These are phyloP conservation scores for Rhizopus stolonifer DNA, from an alignment of 371 early-diverging fungal species.

Conservation along the genomic window DNA sequence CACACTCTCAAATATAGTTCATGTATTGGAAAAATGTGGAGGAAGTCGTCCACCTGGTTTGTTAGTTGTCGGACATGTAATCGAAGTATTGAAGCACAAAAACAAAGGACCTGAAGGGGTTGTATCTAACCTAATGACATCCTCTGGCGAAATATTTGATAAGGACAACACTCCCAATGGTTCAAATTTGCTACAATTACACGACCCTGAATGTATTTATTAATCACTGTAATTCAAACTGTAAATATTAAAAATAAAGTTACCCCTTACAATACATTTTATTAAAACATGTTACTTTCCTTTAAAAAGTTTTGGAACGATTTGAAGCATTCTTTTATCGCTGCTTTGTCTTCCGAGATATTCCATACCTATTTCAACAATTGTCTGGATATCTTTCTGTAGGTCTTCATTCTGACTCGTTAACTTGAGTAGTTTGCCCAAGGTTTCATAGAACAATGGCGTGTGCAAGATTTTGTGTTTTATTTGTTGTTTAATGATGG, in stretches of 20 bases:
- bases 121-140: constrained; percentile 24
- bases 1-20: constrained; percentile 55
- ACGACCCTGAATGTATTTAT: constrained; percentile 48
- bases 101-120: constrained; percentile 36
- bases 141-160: constrained; percentile 14
- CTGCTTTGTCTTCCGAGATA: constrained; percentile 8
- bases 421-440: constrained; percentile 18
- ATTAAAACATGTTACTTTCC: background rate
- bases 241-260: background rate
- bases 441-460: constrained; percentile 27
- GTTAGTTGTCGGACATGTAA: constrained; percentile 63
- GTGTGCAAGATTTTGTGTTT: constrained; percentile 14
- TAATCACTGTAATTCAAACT: constrained; percentile 11
- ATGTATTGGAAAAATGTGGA: constrained; percentile 65
- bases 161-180: background rate
- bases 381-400: constrained; percentile 22
- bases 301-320: constrained; percentile 5
- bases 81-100: constrained; percentile 47
- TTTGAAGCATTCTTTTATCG: constrained; percentile 3
- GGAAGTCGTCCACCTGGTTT: constrained; percentile 76
- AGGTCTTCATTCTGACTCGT: constrained; percentile 16
- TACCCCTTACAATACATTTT: background rate
- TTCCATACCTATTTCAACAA: constrained; percentile 15
- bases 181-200: constrained; percentile 30
- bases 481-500: constrained; percentile 14